Conservation (phyloP, 805 yeast genomes). For the Ogataea pignaliae region DNA sequence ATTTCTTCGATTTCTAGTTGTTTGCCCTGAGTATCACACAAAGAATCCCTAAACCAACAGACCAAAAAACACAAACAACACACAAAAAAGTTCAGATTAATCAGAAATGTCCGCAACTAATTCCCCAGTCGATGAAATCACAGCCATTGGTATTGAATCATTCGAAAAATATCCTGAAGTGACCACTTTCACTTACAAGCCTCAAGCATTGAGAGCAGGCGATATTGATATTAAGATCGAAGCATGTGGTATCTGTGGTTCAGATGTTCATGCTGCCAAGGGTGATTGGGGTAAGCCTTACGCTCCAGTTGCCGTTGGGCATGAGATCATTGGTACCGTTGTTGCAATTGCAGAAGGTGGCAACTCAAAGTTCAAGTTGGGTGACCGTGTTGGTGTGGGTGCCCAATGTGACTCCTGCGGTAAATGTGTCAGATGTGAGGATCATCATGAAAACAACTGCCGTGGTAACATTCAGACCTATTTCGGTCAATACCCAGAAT, state of each 20-base stretch:
- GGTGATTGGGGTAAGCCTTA: conserved; percentile 36
- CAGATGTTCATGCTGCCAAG: conserved; percentile 49
- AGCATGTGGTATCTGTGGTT: conserved; percentile 66
- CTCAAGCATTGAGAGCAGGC: too few relatives aligned
- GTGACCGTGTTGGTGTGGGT: conserved; percentile 45
- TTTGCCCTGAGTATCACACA: too few relatives aligned
- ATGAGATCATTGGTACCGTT: conserved; percentile 40
- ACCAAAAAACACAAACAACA: too few relatives aligned
- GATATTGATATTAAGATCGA: conserved; percentile 51
- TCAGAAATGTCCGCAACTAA: too few relatives aligned
- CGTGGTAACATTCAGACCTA: conserved; percentile 36
- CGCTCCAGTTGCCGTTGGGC: conserved; percentile 45
- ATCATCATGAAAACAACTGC: conserved; percentile 44
- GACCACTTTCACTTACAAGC: too few relatives aligned
- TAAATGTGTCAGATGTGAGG: conserved; percentile 32
- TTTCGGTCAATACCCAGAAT: conserved; percentile 31
- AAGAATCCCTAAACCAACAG: too few relatives aligned
- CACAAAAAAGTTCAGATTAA: too few relatives aligned
- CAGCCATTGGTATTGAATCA: too few relatives aligned
- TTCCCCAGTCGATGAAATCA: too few relatives aligned
- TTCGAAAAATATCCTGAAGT: too few relatives aligned
- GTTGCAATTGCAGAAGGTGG: conserved; percentile 31
- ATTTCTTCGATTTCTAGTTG: too few relatives aligned
- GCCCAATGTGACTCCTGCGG: conserved; percentile 38
- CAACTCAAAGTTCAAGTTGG: conserved; percentile 34